phyloP scores from a whole-genome alignment of 2,329 filamentous ascomycete species.

The Aspergillus sp. region DNA sequence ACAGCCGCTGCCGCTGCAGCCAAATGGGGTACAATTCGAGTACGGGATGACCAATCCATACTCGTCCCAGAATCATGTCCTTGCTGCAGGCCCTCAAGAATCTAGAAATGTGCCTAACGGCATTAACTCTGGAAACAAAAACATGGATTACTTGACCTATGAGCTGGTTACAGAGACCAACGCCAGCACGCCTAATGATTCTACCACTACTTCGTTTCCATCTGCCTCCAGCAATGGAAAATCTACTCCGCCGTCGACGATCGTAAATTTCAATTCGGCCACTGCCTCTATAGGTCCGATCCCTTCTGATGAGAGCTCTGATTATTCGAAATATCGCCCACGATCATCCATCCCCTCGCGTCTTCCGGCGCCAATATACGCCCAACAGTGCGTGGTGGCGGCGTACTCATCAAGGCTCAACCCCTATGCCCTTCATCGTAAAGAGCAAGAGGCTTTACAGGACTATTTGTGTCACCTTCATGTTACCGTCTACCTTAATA shows the following conservation, averaged over 20 bases:
- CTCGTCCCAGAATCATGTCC: background rate
- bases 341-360: slow-evolving; percentile 81
- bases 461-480: slow-evolving; percentile 82
- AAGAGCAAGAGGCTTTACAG: slow-evolving; percentile 78
- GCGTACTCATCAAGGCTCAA: slow-evolving; percentile 87
- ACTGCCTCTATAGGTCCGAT: slow-evolving; percentile 18
- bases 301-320: slow-evolving; percentile 25
- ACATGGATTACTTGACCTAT: slow-evolving; percentile 15
- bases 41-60: background rate
- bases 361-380: slow-evolving; percentile 73
- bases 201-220: slow-evolving; percentile 26
- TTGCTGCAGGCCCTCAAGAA: slow-evolving; percentile 6
- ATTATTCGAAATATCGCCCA: slow-evolving; percentile 59
- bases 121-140: slow-evolving; percentile 16
- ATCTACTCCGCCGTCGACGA: slow-evolving; percentile 27
- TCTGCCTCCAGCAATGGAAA: slow-evolving; percentile 24
- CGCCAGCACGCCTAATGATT: slow-evolving; percentile 26
- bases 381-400: slow-evolving; percentile 84
- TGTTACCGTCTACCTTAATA: slow-evolving; percentile 93
- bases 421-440: slow-evolving; percentile 80
- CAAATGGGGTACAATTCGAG: slow-evolving; percentile 2
- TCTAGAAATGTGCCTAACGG: slow-evolving; percentile 3
- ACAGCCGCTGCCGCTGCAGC: slow-evolving; percentile 14
- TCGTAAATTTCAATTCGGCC: slow-evolving; percentile 16
- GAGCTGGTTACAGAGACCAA: slow-evolving; percentile 20